phyloP scores from a whole-genome alignment of 2,329 filamentous ascomycete species.

The Fusarium nygamai region DNA sequence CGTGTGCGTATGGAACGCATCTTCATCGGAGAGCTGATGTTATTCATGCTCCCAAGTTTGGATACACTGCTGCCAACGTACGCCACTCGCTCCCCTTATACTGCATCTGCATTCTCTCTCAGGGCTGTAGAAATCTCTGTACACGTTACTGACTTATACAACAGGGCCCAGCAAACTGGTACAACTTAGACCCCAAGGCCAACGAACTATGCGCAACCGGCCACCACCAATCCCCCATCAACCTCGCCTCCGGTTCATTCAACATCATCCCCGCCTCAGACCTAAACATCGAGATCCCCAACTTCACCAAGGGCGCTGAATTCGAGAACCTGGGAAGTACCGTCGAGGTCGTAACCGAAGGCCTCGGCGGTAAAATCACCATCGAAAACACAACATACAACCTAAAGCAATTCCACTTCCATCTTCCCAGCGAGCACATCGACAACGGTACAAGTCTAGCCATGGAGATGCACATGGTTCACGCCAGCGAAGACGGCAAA shows the following conservation, averaged over 20 bases:
- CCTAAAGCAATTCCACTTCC: slow-evolving; percentile 68
- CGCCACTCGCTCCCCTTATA: not conserved
- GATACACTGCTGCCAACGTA: slow-evolving; percentile 51
- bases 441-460: slow-evolving; percentile 51
- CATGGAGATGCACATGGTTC: slow-evolving; percentile 48
- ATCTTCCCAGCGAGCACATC: slow-evolving; percentile 68
- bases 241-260: slow-evolving; percentile 52
- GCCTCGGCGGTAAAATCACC: slow-evolving; percentile 54
- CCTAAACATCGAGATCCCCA: slow-evolving; percentile 51
- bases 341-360: slow-evolving; percentile 58
- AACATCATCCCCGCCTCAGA: slow-evolving; percentile 42
- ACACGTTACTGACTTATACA: not conserved
- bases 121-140: fast-evolving
- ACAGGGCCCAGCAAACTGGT: slow-evolving; percentile 63
- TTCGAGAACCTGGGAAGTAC: slow-evolving; percentile 64
- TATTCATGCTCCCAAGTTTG: slow-evolving; percentile 51
- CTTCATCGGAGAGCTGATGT: slow-evolving; percentile 47
- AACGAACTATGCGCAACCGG: slow-evolving; percentile 61
- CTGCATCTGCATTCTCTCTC: fast-evolving
- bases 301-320: slow-evolving; percentile 48
- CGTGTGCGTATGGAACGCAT: slow-evolving; percentile 53
- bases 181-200: slow-evolving; percentile 50
- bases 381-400: slow-evolving; percentile 53
- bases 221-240: slow-evolving; percentile 65
- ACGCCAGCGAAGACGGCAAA: slow-evolving; percentile 24